Conservation (phyloP, 495 filamentous ascomycete genomes). For the Astrocystis sublimbata region DNA sequence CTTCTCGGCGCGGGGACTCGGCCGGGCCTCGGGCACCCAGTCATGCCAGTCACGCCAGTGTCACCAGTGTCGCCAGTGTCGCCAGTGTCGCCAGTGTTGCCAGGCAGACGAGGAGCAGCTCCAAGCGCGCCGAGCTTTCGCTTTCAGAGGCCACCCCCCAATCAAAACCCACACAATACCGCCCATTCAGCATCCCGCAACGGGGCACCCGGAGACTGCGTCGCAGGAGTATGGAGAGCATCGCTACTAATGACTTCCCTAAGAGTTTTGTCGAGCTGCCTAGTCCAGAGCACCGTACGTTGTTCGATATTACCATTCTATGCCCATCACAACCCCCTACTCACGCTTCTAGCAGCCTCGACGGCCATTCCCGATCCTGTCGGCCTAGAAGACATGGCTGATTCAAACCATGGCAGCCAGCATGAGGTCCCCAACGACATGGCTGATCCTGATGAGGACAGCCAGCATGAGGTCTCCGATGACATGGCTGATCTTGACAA, state of each 20-base stretch:
- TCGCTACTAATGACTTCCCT: slow-evolving; percentile 21
- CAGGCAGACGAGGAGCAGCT: slow-evolving; percentile 26
- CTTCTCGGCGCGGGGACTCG: slow-evolving; percentile 24
- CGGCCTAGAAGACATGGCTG: neutral
- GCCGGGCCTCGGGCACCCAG: slow-evolving; percentile 2
- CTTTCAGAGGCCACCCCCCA: slow-evolving; percentile 13
- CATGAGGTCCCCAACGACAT: no score
- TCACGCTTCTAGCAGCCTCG: slow-evolving; percentile 13
- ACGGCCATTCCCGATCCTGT: neutral
- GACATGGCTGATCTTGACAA: no score
- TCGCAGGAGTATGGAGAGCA: slow-evolving; percentile 24
- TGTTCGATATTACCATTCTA: slow-evolving; percentile 12
- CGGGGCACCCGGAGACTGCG: slow-evolving; percentile 21
- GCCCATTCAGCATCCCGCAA: slow-evolving; percentile 9
- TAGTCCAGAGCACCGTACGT: slow-evolving; percentile 18
- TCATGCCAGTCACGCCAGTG: neutral
- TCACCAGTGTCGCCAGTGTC: slow-evolving; percentile 10
- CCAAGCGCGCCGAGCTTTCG: slow-evolving; percentile 20
- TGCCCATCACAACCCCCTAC: neutral
- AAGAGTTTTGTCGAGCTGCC: slow-evolving; percentile 12
- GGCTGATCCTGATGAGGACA: no score
- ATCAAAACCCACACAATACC: neutral
- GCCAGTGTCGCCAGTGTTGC: neutral
- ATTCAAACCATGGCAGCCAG: no score
- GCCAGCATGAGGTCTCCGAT: no score